phyloP scores from a whole-genome alignment of 805 yeast species.

The Ogataea nitratoaversa region DNA sequence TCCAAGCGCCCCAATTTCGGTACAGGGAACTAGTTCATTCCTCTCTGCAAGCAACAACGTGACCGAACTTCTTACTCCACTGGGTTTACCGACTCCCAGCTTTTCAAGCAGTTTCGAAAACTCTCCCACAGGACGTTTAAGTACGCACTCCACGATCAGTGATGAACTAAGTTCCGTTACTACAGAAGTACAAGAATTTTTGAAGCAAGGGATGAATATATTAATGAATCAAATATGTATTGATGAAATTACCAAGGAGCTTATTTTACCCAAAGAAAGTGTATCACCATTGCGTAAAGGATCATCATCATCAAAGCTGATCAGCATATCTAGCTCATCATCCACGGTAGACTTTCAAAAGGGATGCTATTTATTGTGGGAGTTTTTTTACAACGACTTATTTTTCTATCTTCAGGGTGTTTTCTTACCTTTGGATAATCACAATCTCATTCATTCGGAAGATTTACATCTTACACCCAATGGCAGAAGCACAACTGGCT shows the following conservation, averaged over 20 bases:
- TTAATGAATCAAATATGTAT: constrained; percentile 22
- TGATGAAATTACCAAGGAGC: constrained; percentile 25
- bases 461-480: neutral
- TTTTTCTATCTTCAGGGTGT: constrained; percentile 58
- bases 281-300: constrained; percentile 29
- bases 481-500: neutral
- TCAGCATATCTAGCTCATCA: constrained; percentile 19
- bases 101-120: constrained; percentile 12
- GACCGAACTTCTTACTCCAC: constrained; percentile 13
- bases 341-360: constrained; percentile 22
- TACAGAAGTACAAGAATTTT: constrained; percentile 42
- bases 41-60: constrained; percentile 3
- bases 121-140: constrained; percentile 18
- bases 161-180: constrained; percentile 30
- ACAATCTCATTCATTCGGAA: neutral
- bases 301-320: constrained; percentile 5
- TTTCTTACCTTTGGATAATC: constrained; percentile 55
- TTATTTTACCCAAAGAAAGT: constrained; percentile 30
- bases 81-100: constrained; percentile 21
- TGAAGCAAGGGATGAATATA: constrained; percentile 37
- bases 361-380: constrained; percentile 50
- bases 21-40: neutral
- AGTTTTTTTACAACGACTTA: constrained; percentile 48
- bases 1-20: neutral
- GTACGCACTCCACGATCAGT: constrained; percentile 15